Evolutionary conservation across 2,329 filamentous ascomycete genomes (phyloP).

Genomic region (Paracamarosporium sp.): DNA sequence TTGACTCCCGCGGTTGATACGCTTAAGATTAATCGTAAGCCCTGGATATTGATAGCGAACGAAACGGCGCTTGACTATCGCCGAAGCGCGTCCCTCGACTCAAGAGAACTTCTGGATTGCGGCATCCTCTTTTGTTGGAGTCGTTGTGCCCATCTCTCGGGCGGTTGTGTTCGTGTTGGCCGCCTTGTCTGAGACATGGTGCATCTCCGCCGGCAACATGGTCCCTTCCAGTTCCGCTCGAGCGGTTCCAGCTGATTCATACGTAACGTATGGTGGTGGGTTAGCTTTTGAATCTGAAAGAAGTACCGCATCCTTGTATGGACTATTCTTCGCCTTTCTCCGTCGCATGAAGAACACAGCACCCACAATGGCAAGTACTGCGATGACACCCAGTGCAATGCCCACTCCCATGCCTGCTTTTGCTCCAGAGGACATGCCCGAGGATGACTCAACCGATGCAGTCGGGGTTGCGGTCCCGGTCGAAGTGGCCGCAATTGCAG

Average conservation of each 20-base stretch:
- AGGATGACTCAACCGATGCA: not conserved
- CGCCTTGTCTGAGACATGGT: not conserved
- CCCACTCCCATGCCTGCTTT: constrained; percentile 15
- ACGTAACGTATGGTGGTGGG: not conserved
- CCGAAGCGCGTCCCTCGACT: not conserved
- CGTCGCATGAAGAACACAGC: constrained; percentile 9
- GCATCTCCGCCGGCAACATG: not conserved
- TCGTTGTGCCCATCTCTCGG: not conserved
- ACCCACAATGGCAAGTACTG: constrained; percentile 8
- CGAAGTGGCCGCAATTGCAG: not conserved
- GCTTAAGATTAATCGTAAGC: not conserved
- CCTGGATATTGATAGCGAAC: not conserved
- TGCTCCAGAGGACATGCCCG: constrained; percentile 9
- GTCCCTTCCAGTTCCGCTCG: constrained; percentile 3
- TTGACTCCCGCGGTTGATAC: not conserved
- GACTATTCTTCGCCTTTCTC: not conserved
- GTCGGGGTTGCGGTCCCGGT: not conserved
- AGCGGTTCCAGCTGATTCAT: constrained; percentile 2
- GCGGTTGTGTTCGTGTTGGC: not conserved
- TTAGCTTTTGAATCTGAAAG: constrained; percentile 2
- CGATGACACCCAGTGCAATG: constrained; percentile 12
- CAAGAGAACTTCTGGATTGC: not conserved
- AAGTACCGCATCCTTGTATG: not conserved
- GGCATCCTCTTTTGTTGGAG: not conserved
- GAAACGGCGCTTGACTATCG: not conserved